Percentiles rank a stretch among this genome's conserved stretches.
phyloP scores from a whole-genome alignment of 305 asterid species.

The Ilex paraguariensis region DNA sequence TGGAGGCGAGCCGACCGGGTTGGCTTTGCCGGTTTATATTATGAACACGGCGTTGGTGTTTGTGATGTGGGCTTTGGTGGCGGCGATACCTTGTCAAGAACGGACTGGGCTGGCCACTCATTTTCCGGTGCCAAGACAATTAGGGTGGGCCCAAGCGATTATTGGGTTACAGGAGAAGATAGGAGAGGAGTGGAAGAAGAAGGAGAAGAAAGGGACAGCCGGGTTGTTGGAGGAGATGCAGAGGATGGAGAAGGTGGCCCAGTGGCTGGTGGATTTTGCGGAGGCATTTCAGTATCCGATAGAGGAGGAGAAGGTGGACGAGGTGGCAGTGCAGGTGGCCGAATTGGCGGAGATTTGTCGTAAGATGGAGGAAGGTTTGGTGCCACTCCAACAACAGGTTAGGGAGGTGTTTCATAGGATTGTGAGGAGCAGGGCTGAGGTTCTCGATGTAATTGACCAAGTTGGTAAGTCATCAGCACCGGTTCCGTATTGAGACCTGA shows the following conservation, averaged over 20 bases:
- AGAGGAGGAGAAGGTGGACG: constrained; percentile 64
- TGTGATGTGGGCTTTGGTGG: constrained; percentile 81
- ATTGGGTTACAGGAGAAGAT: constrained; percentile 67
- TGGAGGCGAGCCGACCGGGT: constrained; percentile 55
- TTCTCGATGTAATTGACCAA: constrained; percentile 76
- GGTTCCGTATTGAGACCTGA: constrained; percentile 39
- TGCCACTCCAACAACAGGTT: constrained; percentile 63
- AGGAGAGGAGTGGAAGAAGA: constrained; percentile 84
- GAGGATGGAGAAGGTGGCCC: constrained; percentile 70
- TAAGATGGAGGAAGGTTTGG: constrained; percentile 78
- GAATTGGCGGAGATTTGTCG: constrained; percentile 66
- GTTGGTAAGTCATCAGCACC: constrained; percentile 50
- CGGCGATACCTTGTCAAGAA: constrained; percentile 87
- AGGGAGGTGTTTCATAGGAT: constrained; percentile 90
- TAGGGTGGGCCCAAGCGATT: constrained; percentile 62
- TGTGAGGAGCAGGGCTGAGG: constrained; percentile 80
- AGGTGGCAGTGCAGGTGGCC: constrained; percentile 44
- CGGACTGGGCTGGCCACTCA: constrained; percentile 57
- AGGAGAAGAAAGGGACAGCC: constrained; percentile 68
- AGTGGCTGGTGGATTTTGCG: constrained; percentile 46
- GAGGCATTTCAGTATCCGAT: constrained; percentile 57
- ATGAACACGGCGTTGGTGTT: constrained; percentile 62
- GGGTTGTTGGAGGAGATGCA: constrained; percentile 76
- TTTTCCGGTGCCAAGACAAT: constrained; percentile 42
- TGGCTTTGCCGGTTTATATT: constrained; percentile 54